These are phyloP conservation scores for Reutealis trisperma DNA, from an alignment of 345 rosid genomes.

Conservation along the genomic window DNA sequence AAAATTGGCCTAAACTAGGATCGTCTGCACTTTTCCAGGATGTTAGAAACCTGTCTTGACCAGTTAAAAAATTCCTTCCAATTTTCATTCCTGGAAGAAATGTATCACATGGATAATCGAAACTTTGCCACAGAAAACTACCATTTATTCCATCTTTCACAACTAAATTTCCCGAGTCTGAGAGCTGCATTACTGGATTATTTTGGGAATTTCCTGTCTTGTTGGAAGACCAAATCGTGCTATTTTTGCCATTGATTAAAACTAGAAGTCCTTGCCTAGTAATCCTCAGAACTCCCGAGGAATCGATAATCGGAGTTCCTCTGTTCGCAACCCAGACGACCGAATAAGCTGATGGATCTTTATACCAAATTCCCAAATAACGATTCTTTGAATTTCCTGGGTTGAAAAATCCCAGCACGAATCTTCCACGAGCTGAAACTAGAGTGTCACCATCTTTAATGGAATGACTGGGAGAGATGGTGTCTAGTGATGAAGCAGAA, in stretches of 20 bases:
- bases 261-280: not conserved
- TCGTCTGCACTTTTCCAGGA: conserved; percentile 27
- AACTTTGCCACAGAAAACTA: conserved; percentile 26
- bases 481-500: conserved; percentile 9
- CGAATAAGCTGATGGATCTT: not conserved
- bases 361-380: conserved; percentile 29
- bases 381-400: conserved; percentile 13
- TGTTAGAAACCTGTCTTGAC: conserved; percentile 6
- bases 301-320: conserved; percentile 10
- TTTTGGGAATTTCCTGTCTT: not conserved
- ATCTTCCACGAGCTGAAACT: conserved; percentile 10
- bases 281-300: conserved; percentile 8
- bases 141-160: conserved; percentile 8
- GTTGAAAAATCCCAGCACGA: conserved; percentile 9
- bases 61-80: conserved; percentile 11
- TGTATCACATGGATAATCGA: conserved; percentile 20
- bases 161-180: conserved; percentile 26
- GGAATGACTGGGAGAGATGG: not conserved
- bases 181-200: conserved; percentile 8
- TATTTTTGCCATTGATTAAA: not conserved
- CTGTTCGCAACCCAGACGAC: conserved; percentile 35
- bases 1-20: conserved; percentile 23
- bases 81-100: conserved; percentile 26
- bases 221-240: conserved; percentile 18
- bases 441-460: conserved; percentile 7